phyloP scores from a whole-genome alignment of 805 yeast genomes.

The Kockiozyma suomiensis region DNA sequence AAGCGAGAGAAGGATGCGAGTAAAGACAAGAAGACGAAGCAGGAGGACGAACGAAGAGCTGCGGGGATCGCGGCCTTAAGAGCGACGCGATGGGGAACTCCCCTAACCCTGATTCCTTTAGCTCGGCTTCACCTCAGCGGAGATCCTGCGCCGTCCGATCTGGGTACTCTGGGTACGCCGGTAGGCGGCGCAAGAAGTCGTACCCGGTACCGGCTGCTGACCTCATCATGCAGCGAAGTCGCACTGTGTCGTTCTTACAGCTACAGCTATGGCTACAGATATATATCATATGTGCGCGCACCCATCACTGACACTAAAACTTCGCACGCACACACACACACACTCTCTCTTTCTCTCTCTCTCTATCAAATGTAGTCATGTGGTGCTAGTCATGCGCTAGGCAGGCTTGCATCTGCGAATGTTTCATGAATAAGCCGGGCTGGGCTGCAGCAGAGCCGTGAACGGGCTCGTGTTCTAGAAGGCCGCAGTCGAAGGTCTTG shows the following conservation, averaged over 20 bases:
- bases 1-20: not conserved
- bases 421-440: too few species aligned
- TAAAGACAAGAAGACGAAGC: not conserved
- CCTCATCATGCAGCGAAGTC: not conserved
- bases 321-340: too few species aligned
- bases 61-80: not conserved
- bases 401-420: too few species aligned
- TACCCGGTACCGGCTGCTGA: not conserved
- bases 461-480: too few species aligned
- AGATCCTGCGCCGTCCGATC: constrained; percentile 3
- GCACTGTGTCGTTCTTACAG: not conserved
- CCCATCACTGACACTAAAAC: too few species aligned
- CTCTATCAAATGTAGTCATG: too few species aligned
- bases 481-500: too few species aligned
- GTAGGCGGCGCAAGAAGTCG: not conserved
- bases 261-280: too few species aligned
- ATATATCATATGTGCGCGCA: too few species aligned
- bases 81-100: not conserved
- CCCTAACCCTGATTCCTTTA: not conserved
- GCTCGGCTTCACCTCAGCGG: not conserved
- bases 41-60: not conserved
- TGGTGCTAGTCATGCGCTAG: too few species aligned
- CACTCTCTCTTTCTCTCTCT: too few species aligned
- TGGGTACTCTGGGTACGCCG: not conserved
- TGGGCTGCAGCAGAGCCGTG: too few species aligned